Conservation (phyloP, 1,284 basidiomycete genomes). For the Marasmius sp. region DNA sequence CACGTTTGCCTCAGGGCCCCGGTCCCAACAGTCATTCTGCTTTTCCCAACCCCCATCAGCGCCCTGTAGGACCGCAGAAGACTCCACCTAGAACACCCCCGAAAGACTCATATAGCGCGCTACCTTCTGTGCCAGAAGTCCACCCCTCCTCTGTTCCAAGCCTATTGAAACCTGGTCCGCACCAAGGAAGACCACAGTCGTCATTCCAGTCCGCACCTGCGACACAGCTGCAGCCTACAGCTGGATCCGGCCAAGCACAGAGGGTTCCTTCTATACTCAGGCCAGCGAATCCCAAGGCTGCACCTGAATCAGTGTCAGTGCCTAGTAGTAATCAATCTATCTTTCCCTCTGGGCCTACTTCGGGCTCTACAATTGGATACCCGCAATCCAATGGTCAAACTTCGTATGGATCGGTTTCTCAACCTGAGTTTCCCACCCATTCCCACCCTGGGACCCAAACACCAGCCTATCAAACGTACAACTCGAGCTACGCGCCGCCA, state of each 20-base stretch:
- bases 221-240: constrained; percentile 2
- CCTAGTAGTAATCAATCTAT: constrained; percentile 17
- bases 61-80: not conserved
- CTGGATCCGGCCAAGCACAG: constrained; percentile 3
- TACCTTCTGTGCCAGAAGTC: not conserved
- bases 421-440: not conserved
- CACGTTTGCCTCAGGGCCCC: constrained; percentile 15
- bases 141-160: not conserved
- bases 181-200: constrained; percentile 1
- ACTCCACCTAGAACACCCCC: constrained; percentile 11
- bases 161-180: constrained; percentile 4
- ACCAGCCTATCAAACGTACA: not conserved
- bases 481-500: not conserved
- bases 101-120: not conserved
- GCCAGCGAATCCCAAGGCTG: constrained; percentile 35
- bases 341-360: not conserved
- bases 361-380: not conserved
- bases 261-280: constrained; percentile 42
- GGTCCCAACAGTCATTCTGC: constrained; percentile 20
- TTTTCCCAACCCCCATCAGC: not conserved
- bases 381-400: not conserved
- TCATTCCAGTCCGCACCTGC: constrained; percentile 11
- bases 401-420: not conserved
- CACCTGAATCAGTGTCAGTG: constrained; percentile 22
- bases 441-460: not conserved